A percentile compares a stretch with the other conserved stretches of the same genome.
phyloP scores from a whole-genome alignment of 306 rosid species.

The Bauhinia variegata region DNA sequence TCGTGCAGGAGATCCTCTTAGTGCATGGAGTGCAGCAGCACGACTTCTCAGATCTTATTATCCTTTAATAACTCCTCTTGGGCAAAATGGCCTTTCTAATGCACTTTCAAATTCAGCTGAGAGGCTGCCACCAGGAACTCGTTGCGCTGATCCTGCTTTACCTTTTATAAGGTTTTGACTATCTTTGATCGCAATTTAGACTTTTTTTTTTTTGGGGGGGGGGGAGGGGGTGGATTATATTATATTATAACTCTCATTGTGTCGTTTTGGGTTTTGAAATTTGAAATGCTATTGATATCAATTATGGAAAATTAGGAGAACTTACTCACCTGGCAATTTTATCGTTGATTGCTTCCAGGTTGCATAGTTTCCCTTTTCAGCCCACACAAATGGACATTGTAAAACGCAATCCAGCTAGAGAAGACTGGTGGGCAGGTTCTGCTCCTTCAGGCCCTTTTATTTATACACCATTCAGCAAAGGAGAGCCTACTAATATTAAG shows the following conservation, averaged over 20 bases:
- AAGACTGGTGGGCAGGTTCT: slow-evolving; percentile 97
- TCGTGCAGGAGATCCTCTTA: slow-evolving; percentile 98
- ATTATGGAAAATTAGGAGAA: slow-evolving; percentile 26
- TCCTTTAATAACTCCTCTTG: slow-evolving; percentile 92
- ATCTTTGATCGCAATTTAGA: no score
- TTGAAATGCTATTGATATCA: slow-evolving; percentile 22
- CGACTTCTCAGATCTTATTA: slow-evolving; percentile 90
- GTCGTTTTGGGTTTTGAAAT: slow-evolving; percentile 16
- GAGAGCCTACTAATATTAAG: slow-evolving; percentile 68
- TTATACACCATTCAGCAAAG: slow-evolving; percentile 96
- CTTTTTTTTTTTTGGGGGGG: no score
- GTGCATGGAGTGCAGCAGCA: slow-evolving; percentile 99
- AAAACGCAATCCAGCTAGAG: slow-evolving; percentile 82
- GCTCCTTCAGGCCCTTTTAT: slow-evolving; percentile 97
- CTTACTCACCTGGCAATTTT: slow-evolving; percentile 26
- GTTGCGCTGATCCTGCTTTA: slow-evolving; percentile 88
- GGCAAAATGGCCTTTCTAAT: slow-evolving; percentile 90
- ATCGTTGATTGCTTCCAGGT: slow-evolving; percentile 54
- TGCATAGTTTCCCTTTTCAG: slow-evolving; percentile 87
- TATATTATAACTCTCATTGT: slow-evolving; percentile 1
- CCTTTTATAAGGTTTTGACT: slow-evolving; percentile 81
- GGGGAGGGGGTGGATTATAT: no score
- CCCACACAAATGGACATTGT: slow-evolving; percentile 86
- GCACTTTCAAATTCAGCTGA: slow-evolving; percentile 90
- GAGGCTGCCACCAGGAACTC: slow-evolving; percentile 89